phyloP scores from a whole-genome alignment of 257 asterid species.

The Vinca minor region DNA sequence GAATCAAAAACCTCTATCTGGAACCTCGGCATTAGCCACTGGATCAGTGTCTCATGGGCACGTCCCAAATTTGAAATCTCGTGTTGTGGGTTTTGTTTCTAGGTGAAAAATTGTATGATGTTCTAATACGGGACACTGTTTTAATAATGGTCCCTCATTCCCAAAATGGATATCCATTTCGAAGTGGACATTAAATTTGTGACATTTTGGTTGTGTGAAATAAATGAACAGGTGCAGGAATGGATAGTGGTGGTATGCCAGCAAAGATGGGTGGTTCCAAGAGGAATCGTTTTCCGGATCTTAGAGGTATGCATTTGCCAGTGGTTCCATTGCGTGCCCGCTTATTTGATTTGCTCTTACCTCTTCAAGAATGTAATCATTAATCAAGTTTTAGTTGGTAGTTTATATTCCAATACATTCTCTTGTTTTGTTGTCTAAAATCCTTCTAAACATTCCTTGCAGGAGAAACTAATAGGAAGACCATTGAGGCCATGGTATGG shows the following conservation, averaged over 20 bases:
- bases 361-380: too few species aligned
- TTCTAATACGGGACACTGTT: too few species aligned
- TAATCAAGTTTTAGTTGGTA: neutral
- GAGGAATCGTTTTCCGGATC: constrained; percentile 53
- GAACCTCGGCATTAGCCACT: too few species aligned
- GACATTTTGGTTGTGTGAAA: neutral
- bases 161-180: too few species aligned
- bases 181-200: too few species aligned
- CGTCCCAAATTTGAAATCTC: too few species aligned
- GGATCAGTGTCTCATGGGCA: too few species aligned
- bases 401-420: neutral
- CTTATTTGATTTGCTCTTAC: neutral
- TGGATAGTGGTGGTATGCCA: constrained; percentile 32
- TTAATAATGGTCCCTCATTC: too few species aligned
- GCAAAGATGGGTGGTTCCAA: constrained; percentile 48
- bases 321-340: too few species aligned
- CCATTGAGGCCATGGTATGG: constrained; percentile 22
- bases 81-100: too few species aligned
- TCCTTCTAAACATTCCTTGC: neutral
- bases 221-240: constrained; percentile 39
- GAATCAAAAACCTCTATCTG: too few species aligned
- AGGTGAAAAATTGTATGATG: too few species aligned
- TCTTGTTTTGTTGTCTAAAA: neutral
- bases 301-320: constrained; percentile 38
- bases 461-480: constrained; percentile 20